Evolutionary conservation across 2,329 filamentous ascomycete genomes (phyloP).

Genomic region (Rasamsonia emersonii): DNA sequence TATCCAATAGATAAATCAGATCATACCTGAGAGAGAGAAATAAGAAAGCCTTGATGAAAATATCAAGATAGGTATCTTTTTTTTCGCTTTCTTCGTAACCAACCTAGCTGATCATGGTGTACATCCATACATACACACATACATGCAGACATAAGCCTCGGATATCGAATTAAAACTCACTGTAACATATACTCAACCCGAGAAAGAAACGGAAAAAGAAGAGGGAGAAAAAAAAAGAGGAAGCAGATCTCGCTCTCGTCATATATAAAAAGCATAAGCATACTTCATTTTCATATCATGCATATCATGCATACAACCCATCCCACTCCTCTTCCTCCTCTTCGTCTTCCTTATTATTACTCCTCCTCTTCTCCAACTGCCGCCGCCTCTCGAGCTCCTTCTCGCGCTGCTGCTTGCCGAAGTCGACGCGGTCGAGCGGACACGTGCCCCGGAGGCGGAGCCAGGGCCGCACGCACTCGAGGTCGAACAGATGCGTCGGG

Average conservation of each 20-base stretch:
- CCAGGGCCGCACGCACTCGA: conserved; percentile 59
- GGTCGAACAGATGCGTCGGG: conserved; percentile 53
- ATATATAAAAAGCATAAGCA: not conserved
- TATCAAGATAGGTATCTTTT: not conserved
- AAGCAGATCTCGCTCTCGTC: no score
- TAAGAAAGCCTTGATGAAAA: no score
- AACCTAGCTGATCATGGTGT: no score
- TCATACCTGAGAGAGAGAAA: no score
- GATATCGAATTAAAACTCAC: no score
- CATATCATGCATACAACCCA: conserved; percentile 38
- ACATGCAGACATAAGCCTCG: conserved; percentile 2
- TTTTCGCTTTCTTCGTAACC: no score
- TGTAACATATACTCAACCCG: no score
- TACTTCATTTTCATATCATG: conserved; percentile 2
- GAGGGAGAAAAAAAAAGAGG: no score
- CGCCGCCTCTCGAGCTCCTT: conserved; percentile 44
- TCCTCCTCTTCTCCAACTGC: conserved; percentile 37
- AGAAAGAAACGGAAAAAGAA: no score
- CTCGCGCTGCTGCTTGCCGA: conserved; percentile 48
- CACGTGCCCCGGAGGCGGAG: conserved; percentile 56
- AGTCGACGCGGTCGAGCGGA: conserved; percentile 52
- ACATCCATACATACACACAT: conserved; percentile 1
- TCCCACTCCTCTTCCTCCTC: conserved; percentile 41
- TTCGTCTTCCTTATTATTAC: conserved; percentile 21
- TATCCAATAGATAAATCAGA: no score